Conservation (phyloP, 164 flowering plant species). For the Houttuynia cordata region DNA sequence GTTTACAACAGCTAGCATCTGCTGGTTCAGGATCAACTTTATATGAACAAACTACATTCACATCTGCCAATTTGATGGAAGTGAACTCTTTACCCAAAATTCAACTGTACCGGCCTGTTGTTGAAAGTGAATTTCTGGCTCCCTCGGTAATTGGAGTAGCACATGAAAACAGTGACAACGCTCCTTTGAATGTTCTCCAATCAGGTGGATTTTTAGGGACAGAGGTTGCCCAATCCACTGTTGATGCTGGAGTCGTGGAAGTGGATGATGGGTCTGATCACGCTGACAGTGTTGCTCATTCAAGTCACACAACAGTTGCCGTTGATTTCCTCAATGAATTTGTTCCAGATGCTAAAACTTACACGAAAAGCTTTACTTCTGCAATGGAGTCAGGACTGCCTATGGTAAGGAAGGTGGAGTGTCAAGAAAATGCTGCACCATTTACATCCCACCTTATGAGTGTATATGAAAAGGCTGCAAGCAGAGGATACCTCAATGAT, state of each 20-base stretch:
- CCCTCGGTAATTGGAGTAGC: background rate
- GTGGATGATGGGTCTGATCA: conserved; percentile 19
- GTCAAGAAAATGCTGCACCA: conserved; percentile 52
- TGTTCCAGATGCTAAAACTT: conserved; percentile 58
- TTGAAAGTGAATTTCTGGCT: background rate
- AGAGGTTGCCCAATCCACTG: conserved; percentile 10
- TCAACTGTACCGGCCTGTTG: background rate
- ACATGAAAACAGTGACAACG: conserved; percentile 3
- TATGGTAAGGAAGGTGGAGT: conserved; percentile 59
- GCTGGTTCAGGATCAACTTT: background rate
- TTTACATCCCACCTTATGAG: conserved; percentile 42
- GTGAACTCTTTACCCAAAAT: background rate
- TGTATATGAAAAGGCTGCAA: conserved; percentile 48
- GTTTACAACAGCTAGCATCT: background rate
- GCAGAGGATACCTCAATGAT: too few relatives aligned
- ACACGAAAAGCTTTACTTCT: conserved; percentile 55
- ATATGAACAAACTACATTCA: background rate
- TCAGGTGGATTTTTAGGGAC: background rate
- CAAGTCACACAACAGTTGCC: conserved; percentile 33
- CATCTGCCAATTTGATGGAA: background rate
- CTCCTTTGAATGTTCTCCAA: conserved; percentile 8
- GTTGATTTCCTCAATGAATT: conserved; percentile 53
- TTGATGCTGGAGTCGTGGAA: conserved; percentile 13
- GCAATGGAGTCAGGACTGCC: conserved; percentile 43
- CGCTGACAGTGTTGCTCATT: conserved; percentile 12